Percentiles rank a stretch among this genome's conserved stretches.
These are phyloP conservation scores for Sindora glabra DNA, from an alignment of 306 rosid species.

Conservation along the genomic window DNA sequence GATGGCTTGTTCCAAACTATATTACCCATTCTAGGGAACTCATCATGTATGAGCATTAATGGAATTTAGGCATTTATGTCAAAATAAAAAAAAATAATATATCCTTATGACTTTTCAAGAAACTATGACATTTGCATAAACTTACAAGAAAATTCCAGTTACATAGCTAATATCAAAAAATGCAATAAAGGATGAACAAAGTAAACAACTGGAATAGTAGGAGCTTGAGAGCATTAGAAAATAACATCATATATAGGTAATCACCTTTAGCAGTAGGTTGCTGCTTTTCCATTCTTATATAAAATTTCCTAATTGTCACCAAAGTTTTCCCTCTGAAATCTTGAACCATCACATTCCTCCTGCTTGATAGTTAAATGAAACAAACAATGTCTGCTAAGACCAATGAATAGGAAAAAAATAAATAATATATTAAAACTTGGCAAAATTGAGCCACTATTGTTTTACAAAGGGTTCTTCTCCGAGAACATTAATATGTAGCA, in stretches of 20 bases:
- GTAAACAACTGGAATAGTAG: no score
- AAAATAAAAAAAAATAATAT: background rate
- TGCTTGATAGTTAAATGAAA: constrained; percentile 49
- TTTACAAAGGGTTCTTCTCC: no score
- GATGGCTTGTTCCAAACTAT: no score
- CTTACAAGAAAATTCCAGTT: constrained; percentile 1
- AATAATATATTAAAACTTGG: background rate
- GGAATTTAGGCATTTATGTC: background rate
- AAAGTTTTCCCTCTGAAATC: constrained; percentile 44
- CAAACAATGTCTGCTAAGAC: constrained; percentile 8
- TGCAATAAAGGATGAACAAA: background rate
- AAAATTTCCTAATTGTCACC: constrained; percentile 62
- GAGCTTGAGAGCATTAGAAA: no score
- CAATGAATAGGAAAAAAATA: background rate
- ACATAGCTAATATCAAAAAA: background rate
- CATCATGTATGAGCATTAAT: no score
- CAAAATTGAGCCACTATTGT: background rate
- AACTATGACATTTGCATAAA: background rate
- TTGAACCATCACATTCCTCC: constrained; percentile 48
- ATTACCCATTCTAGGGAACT: no score
- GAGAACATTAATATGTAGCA: background rate
- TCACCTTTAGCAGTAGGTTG: constrained; percentile 54
- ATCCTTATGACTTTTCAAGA: background rate
- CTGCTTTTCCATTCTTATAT: constrained; percentile 55
- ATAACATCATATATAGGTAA: background rate